Base-by-base conservation (phyloP, 768 basidiomycete species). In the Scleroderma citrinum region DNA sequence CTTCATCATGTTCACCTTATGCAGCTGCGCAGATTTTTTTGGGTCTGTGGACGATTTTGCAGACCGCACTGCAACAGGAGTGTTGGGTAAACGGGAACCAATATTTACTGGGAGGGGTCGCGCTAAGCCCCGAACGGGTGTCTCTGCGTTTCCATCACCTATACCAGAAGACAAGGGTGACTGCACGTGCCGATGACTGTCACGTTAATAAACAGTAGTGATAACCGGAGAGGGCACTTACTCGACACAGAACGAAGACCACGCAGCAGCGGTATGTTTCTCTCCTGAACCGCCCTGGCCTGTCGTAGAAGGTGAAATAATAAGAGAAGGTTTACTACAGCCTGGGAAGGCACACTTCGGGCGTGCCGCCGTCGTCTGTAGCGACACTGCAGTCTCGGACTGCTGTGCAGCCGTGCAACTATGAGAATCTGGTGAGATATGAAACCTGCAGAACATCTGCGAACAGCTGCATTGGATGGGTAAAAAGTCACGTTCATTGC, bases 381-480 rank as follows among this genome's bases (percentile, higher is more conserved):
- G 38, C 5, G 29, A 31, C n/a, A 35, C n/a, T 24, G 44, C 8
- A 4, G 26, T 29, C 8, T 4, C 26, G 12, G 12, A 46, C 7
- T 40, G 51, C 21, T 47, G 54, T 13, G 36, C 11, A 11, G 53
- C 53, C 6, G 69, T 49, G 61, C 89, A 92, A 17, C 66, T 52
- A 59, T 92, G 89, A n/a, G 62, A 58, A 32, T 82, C 79, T 7
- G 78, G 76, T 13, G 69, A 57, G 49, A 81, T 74, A 61, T 92
- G 89, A 32, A 76, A 63, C 11, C 71, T 71, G 69, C 89, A 92
- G 65, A 80, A 90, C 49, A 71, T 63, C 31, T 61, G 62, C 39
- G 71, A 59, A 67, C 90, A 92, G 24, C 58, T 57, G 60, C 90
- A 92, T 44, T 67, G 64, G 50, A 87, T 81, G n/a, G 90, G 90